Evolutionary conservation across 345 rosid species (phyloP).

Genomic region (Eucalyptus pauciflora): DNA sequence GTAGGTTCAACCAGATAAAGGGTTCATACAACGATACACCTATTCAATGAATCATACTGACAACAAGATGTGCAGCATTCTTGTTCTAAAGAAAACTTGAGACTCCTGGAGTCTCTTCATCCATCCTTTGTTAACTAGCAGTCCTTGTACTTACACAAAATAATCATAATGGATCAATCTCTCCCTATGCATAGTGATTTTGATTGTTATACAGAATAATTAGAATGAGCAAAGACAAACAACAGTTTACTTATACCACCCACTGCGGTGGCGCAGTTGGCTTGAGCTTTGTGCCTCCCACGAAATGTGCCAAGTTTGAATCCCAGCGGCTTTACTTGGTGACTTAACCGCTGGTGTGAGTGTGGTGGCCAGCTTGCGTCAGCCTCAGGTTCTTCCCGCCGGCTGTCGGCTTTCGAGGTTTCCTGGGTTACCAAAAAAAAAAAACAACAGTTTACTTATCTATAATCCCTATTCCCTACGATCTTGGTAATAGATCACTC

Average conservation of each 20-base stretch:
- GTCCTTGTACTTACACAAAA: neutral
- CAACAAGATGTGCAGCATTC: neutral
- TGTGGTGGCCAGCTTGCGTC: no score
- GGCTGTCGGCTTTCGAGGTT: no score
- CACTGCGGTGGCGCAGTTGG: no score
- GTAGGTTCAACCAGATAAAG: neutral
- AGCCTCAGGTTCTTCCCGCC: no score
- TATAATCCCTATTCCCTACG: no score
- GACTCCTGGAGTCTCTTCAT: neutral
- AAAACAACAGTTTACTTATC: no score
- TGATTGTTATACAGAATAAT: neutral
- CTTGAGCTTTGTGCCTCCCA: no score
- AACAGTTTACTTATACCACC: no score
- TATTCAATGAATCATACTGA: neutral
- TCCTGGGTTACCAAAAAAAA: no score
- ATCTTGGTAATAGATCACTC: neutral
- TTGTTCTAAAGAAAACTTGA: neutral
- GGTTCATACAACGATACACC: neutral
- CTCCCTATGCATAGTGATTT: neutral
- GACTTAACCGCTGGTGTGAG: no score
- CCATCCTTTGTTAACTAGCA: neutral
- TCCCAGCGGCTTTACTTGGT: no score
- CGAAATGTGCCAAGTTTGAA: no score
- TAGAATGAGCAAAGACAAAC: neutral
- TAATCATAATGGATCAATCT: neutral